Evolutionary conservation across 108 stramenopile genomes (phyloP).

Genomic region (Cyclotella sp.): DNA sequence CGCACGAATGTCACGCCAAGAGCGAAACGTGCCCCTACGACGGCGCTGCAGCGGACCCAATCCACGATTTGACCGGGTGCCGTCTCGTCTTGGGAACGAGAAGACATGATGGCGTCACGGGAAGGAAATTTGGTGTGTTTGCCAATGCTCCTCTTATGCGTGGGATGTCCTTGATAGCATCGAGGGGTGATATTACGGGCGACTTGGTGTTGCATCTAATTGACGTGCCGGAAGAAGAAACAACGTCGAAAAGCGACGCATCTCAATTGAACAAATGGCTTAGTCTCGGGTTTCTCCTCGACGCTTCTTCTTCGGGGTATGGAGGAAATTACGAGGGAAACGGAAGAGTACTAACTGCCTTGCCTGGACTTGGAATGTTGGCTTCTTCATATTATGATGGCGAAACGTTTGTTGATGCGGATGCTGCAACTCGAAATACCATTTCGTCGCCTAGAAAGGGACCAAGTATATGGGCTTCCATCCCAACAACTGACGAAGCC

Average conservation of each 20-base stretch:
- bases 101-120: not conserved
- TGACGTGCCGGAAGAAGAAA: conserved; percentile 15
- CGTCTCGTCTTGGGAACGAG: not conserved
- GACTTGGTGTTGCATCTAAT: conserved; percentile 36
- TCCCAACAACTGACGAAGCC: conserved; percentile 34
- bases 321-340: conserved; percentile 48
- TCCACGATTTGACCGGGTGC: not conserved
- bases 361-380: conserved; percentile 39
- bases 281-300: conserved; percentile 17
- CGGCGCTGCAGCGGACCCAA: too few species aligned
- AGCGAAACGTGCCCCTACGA: not conserved
- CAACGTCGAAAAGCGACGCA: not conserved
- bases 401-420: not conserved
- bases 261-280: conserved; percentile 23
- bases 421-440: not conserved
- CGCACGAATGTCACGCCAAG: not conserved
- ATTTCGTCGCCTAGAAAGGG: not conserved
- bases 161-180: conserved; percentile 13
- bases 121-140: conserved; percentile 9
- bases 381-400: conserved; percentile 1
- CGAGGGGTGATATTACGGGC: conserved; percentile 17
- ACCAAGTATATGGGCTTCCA: conserved; percentile 45
- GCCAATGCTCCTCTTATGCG: not conserved
- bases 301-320: conserved; percentile 27
- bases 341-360: conserved; percentile 14